These are phyloP conservation scores for Microbotryomycetes sp. DNA, from an alignment of 1,284 basidiomycete species.

Conservation along the genomic window DNA sequence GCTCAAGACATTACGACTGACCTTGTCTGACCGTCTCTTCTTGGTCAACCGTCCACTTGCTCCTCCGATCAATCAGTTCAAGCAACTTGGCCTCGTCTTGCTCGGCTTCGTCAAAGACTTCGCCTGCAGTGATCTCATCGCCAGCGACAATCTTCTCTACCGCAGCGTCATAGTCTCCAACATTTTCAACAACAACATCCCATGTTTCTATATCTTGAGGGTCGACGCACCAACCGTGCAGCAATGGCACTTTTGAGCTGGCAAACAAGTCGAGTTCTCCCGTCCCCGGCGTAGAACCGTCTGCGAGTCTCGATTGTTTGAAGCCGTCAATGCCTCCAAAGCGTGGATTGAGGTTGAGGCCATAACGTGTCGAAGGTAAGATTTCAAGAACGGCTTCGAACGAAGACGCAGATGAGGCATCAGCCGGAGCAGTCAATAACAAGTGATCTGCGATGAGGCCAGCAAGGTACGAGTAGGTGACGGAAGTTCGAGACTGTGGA, in stretches of 20 bases:
- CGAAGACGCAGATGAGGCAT: constrained; percentile 42
- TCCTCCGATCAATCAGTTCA: constrained; percentile 19
- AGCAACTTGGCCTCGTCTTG: constrained; percentile 20
- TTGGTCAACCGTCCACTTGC: constrained; percentile 50
- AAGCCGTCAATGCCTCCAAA: constrained; percentile 66
- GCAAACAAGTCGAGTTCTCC: constrained; percentile 77
- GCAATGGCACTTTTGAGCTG: constrained; percentile 69
- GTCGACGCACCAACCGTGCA: constrained; percentile 90
- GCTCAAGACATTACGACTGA: constrained; percentile 41
- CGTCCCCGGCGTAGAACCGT: constrained; percentile 38
- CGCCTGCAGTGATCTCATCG: constrained; percentile 61
- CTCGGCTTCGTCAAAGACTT: constrained; percentile 25
- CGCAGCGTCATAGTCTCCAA: constrained; percentile 50
- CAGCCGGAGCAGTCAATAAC: constrained; percentile 44
- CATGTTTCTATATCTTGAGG: constrained; percentile 54
- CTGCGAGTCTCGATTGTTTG: constrained; percentile 47
- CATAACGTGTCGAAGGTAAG: constrained; percentile 68
- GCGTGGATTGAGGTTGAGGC: constrained; percentile 76
- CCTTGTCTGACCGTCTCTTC: constrained; percentile 59
- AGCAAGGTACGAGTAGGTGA: constrained; percentile 76
- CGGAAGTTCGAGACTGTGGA: constrained; percentile 56
- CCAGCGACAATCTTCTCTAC: constrained; percentile 67
- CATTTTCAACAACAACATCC: constrained; percentile 49
- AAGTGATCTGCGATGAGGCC: constrained; percentile 77
- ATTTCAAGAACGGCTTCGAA: constrained; percentile 70